Conservation (phyloP, 2,329 filamentous ascomycete species). For the Aspergillus brasiliensis region DNA sequence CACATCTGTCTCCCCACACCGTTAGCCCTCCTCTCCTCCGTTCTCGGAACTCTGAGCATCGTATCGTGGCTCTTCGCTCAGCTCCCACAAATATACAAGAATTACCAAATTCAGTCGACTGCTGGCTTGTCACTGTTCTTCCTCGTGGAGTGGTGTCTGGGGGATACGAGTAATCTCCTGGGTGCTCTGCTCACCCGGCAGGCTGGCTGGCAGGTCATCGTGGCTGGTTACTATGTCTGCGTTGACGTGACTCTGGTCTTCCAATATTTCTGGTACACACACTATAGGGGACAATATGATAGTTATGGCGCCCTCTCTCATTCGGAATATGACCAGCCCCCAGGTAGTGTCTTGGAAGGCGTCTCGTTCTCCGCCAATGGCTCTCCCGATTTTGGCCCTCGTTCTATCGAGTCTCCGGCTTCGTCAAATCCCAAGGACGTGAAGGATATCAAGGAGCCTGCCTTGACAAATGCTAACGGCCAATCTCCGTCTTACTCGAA, state of each 20-base stretch:
- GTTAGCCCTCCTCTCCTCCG: conserved; percentile 62
- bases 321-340: conserved; percentile 30
- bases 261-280: conserved; percentile 69
- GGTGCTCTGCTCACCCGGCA: conserved; percentile 66
- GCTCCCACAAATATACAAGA: conserved; percentile 70
- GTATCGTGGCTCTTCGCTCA: conserved; percentile 70
- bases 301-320: conserved; percentile 31
- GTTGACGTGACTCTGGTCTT: conserved; percentile 64
- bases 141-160: conserved; percentile 66
- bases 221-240: conserved; percentile 67
- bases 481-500: conserved; percentile 35
- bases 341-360: conserved; percentile 38
- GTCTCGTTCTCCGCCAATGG: conserved; percentile 38
- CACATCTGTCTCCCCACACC: conserved; percentile 66
- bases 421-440: conserved; percentile 33
- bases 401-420: conserved; percentile 19
- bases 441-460: conserved; percentile 28
- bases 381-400: conserved; percentile 20
- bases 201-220: conserved; percentile 66
- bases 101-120: conserved; percentile 64
- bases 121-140: conserved; percentile 68
- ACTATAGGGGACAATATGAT: conserved; percentile 54
- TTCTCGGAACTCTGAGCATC: conserved; percentile 64
- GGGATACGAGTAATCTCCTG: conserved; percentile 64
- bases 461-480: conserved; percentile 20